Evolutionary conservation across 2,329 filamentous ascomycete genomes (phyloP), one percentile per base, ranked within the genome.

Genomic region (Aspergillus pseudoterreus): DNA sequence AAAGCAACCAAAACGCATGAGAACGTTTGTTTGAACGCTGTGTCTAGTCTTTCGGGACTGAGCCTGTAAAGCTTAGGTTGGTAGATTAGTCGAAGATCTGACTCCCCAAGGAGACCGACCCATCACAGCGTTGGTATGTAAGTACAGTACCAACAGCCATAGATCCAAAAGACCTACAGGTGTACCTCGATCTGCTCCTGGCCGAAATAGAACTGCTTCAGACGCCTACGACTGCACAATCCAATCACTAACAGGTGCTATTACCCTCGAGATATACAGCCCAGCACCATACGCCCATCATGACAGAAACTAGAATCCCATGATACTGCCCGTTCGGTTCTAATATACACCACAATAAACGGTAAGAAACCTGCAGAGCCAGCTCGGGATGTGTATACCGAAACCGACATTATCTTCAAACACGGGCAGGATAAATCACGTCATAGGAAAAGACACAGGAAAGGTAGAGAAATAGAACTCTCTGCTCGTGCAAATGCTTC

Each of bases 401-500:
- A 54, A 58, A 53, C 41, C 49, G 48, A 53, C 50, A 53, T 15
- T 39, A 45, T 47, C 42, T 48, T 41, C 36, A 52, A 43, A 45
- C 47, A 55, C 52, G 44, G 47, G 50, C 44, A 54, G 50, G 48
- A 39, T 52, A 50, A 52, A 47, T 43, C 36, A 45, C 36, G 54
- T 55, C 45, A 49, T 52, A 24, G 38, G 52, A 27, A 50, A 45
- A 55, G 51, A 49, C 52, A 53, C 36, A 54, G 35, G 45, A 42
- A 11, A 46, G 50, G 50, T 53, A 56, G 49, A 32, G 42, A 46
- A 53, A 55, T 38, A 41, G 52, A 58, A 56, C 50, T 38, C 35
- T 42, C 54, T 63, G 60, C 58, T 67, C 56, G 52, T 63, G 61
- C 56, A 58, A 56, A 62, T 62, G 55, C 54, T 65, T 59, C 57